Base-by-base conservation (phyloP, 768 basidiomycete species). In the Macrocybe gigantea region DNA sequence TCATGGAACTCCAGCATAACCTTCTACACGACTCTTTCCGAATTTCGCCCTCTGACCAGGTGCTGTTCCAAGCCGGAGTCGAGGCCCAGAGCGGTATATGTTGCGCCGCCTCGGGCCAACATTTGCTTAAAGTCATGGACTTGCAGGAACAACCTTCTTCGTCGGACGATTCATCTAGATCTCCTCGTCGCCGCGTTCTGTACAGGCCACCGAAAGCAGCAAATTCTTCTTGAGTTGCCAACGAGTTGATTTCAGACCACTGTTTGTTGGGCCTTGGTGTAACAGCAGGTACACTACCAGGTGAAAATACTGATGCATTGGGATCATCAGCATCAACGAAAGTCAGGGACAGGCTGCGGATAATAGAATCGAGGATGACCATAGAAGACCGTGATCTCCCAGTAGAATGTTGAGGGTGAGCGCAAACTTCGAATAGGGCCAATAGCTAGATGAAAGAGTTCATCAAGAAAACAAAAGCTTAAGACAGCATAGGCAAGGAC, bases 1-100 rank as follows among this genome's bases (percentile, higher is more conserved):
- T 67, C 63, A 88, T 71, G 6, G 80, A 66, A 58, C 81, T 85
- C 88, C 88, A 90, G 51, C 83, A 84, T 15, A 88, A 62, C 34
- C 87, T 69, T 33, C 88, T 78, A 56, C 80, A 82, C 39, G 81
- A 80, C 59, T 91, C 88, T 62, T 79, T 83, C 38, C 75, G 67
- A 50, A 86, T 76, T 51, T 89, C 86, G 7, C 65, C 73, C 40
- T 80, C 78, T n/a, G 74, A 66, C 77, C 76, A 82, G 7, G 68
- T 60, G 36, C 65, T 59, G 48, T 75, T 70, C 85, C 85, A 89
- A 5, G 77, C 81, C 0, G 84, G 79, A 5, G 85, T 80, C 47
- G 72, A 67, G 5, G 72, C 61, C 87, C 85, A 88, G 49, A 80
- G 58, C 2, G 83, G 85, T 0, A 77, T 73, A 57, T 79, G 68